Evolutionary conservation across 2,329 filamentous ascomycete genomes (phyloP).

Genomic region (Arthroderma sp.): DNA sequence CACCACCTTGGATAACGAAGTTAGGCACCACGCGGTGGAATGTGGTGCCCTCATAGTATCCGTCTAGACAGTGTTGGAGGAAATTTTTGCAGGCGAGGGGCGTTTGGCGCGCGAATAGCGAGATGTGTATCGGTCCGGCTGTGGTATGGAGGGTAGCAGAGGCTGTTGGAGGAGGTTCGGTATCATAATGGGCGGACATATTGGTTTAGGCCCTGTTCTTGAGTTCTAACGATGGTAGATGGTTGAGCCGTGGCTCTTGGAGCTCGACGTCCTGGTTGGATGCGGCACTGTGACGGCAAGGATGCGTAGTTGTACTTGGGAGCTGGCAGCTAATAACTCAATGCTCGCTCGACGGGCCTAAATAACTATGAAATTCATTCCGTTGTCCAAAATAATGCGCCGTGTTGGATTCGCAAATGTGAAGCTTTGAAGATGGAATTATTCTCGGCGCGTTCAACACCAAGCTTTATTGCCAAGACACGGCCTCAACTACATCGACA

Average conservation of each 20-base stretch:
- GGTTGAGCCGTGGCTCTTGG: background rate
- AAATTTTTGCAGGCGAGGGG: slow-evolving; percentile 91
- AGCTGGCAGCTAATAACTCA: too few relatives aligned
- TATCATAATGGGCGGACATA: slow-evolving; percentile 88
- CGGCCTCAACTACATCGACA: too few relatives aligned
- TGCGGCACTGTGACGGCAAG: background rate
- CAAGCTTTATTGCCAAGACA: background rate
- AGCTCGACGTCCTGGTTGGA: background rate
- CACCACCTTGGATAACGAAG: slow-evolving; percentile 89
- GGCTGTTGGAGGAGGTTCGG: slow-evolving; percentile 86
- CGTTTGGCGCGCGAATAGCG: slow-evolving; percentile 89
- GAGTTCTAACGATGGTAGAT: background rate
- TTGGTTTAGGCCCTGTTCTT: background rate
- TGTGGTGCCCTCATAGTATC: slow-evolving; percentile 85
- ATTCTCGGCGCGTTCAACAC: too few relatives aligned
- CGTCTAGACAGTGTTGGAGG: slow-evolving; percentile 84
- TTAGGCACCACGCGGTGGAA: slow-evolving; percentile 88
- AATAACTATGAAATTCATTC: too few relatives aligned
- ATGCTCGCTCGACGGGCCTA: too few relatives aligned
- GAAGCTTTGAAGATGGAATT: background rate
- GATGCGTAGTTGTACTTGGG: background rate
- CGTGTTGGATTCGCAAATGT: background rate
- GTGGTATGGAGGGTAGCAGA: slow-evolving; percentile 87
- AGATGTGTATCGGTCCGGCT: slow-evolving; percentile 74
- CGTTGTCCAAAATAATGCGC: too few relatives aligned